Base-by-base conservation (phyloP, 495 filamentous ascomycete species). In the Geoglossum glabrum region DNA sequence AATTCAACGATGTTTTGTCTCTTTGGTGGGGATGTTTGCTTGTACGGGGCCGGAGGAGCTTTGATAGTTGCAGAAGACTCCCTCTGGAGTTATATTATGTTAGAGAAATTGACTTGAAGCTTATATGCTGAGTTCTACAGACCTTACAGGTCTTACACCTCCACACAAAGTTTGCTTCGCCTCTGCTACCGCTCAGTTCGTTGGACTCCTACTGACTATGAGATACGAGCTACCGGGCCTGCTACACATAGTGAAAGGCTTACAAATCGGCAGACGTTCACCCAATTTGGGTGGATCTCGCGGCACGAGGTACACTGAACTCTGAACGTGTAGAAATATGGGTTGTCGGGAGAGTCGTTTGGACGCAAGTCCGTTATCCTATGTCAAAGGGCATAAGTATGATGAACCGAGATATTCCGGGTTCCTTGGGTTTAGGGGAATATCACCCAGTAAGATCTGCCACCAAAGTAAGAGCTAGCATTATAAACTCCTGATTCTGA, bases 131-230 rank as follows among this genome's bases (percentile, higher is more conserved):
- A 57, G 68, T 65, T 64, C 69, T 68, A 64, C 74, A 10, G 63
- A 87, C 86, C 74, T 80, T 82, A 78, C 87, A 98, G 62, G 86
- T 83, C 68, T 87, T 94, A 76, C 92, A 98, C 66, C 80, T 86
- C 90, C 90, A 97, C 50, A 98, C 92, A 67, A 98, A 95, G 70
- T 95, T 95, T 9, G 92, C 93, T 70, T 97, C 90, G 49, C 92
- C 92, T 51, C 86, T 79, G 69, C 87, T 93, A 17, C 87, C 88
- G 57, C 86, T 87, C 64, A 93, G 81, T 56, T 95, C 90, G 64
- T 89, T 83, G 55, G 69, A 74, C 65, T 94, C 89, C 89, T 97
- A 52, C 13, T 6, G 26, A 55, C 13, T 0, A n/a, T 55, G 31
- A 38, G 31, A 52, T 21, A 2, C 3, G 59, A 11, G 13, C 1